Conservation (phyloP, 2,329 filamentous ascomycete species). For the Colletotrichum endophyticum region DNA sequence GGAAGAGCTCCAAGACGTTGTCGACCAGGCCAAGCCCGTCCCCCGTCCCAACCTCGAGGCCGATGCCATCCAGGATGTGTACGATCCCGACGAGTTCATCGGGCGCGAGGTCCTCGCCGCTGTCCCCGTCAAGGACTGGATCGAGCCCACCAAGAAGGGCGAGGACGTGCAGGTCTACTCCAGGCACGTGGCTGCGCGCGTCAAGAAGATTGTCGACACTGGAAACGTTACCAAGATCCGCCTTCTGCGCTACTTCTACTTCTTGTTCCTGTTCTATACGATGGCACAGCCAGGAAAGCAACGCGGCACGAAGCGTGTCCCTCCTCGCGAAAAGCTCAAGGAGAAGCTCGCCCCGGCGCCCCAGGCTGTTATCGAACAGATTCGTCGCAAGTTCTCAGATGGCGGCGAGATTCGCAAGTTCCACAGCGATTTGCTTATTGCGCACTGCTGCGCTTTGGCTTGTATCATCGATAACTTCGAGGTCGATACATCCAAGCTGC, state of each 20-base stretch:
- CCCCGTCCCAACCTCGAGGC: slow-evolving; percentile 73
- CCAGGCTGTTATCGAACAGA: slow-evolving; percentile 67
- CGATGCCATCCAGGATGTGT: slow-evolving; percentile 73
- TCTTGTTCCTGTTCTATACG: slow-evolving; percentile 60
- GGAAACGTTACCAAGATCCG: slow-evolving; percentile 60
- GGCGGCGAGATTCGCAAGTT: slow-evolving; percentile 71
- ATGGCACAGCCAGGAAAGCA: slow-evolving; percentile 50
- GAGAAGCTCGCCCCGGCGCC: slow-evolving; percentile 62
- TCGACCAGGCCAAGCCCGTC: slow-evolving; percentile 74
- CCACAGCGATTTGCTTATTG: slow-evolving; percentile 73
- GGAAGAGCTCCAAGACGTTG: slow-evolving; percentile 67
- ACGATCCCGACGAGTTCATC: slow-evolving; percentile 70
- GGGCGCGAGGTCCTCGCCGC: slow-evolving; percentile 70
- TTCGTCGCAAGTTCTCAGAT: slow-evolving; percentile 73
- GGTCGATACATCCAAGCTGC: slow-evolving; percentile 72
- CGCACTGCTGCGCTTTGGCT: slow-evolving; percentile 74
- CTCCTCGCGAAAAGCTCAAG: slow-evolving; percentile 65
- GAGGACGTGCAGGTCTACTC: slow-evolving; percentile 63
- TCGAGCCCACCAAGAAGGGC: slow-evolving; percentile 65
- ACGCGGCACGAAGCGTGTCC: slow-evolving; percentile 56
- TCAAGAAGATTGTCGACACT: slow-evolving; percentile 47
- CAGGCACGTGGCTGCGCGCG: slow-evolving; percentile 68
- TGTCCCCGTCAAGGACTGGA: slow-evolving; percentile 77
- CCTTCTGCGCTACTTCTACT: slow-evolving; percentile 64
- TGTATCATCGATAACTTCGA: slow-evolving; percentile 76